These are phyloP conservation scores for Cladophialophora psammophila DNA, from an alignment of 2,329 filamentous ascomycete genomes.

Conservation along the genomic window DNA sequence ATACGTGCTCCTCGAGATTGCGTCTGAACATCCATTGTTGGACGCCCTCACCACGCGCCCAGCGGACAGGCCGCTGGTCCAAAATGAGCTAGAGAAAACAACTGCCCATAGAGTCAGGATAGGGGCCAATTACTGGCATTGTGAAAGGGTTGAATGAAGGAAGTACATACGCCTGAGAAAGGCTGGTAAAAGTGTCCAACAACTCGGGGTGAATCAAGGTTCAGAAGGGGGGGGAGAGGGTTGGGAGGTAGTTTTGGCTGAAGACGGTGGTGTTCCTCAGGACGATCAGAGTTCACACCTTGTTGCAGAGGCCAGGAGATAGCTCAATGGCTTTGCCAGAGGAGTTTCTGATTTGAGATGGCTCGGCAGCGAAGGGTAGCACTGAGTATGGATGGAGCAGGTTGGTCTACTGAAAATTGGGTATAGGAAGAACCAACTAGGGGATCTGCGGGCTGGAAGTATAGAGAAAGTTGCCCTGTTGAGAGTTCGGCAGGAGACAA, in stretches of 20 bases:
- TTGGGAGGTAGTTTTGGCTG: background rate
- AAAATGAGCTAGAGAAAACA: slow-evolving; percentile 29
- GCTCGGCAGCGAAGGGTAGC: background rate
- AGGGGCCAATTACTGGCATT: background rate
- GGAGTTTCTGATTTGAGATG: background rate
- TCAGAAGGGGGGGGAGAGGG: background rate
- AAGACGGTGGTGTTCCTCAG: background rate
- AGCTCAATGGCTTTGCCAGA: background rate
- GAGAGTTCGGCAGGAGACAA: background rate
- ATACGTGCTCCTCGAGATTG: slow-evolving; percentile 40
- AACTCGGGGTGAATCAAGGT: background rate
- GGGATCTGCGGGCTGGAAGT: slow-evolving; percentile 9
- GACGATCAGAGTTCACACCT: background rate
- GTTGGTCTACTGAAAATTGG: background rate
- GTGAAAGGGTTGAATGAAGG: background rate
- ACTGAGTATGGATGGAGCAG: background rate
- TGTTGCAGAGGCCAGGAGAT: background rate
- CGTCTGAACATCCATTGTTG: slow-evolving; percentile 42
- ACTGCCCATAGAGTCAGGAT: slow-evolving; percentile 22
- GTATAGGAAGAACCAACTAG: slow-evolving; percentile 9
- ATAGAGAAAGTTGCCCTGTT: slow-evolving; percentile 9
- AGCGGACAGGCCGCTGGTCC: slow-evolving; percentile 39
- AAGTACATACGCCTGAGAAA: slow-evolving; percentile 27
- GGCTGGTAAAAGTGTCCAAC: slow-evolving; percentile 6
- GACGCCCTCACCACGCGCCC: slow-evolving; percentile 36